Evolutionary conservation across 257 asterid genomes (phyloP), one percentile per base, ranked within the genome.

Genomic region (Penstemon newberryi): DNA sequence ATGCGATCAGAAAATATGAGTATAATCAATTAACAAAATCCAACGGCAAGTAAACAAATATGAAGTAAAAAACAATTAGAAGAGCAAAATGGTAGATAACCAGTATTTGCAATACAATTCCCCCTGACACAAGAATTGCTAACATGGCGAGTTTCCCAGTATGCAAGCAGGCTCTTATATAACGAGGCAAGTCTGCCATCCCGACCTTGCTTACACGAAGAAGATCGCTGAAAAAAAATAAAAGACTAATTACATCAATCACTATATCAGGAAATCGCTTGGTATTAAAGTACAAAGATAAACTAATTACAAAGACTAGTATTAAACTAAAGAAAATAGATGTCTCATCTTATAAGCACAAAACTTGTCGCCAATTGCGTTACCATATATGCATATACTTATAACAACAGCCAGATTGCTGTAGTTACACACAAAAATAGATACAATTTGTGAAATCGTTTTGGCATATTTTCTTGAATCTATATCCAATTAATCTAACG

Each of bases 41-140:
- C 39, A 46, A 39, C 11, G 59, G 46, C 46, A 69, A 67, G 55
- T 39, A 18, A 73, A 75, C 9, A 25, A 25, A 25, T 25, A 25
- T 25, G 1, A 57, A 65, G 40, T 41, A 40, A 8, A 63, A 73
- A 38, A 56, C 54, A 56, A 44, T 36, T 3, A 43, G 65, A 45
- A 41, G 60, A 54, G 44, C 50, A 75, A 65, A 53, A 25, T 37
- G 66, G 45, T 62, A 25, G 70, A 15, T 69, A 19, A 92, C 98
- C 89, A 92, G 87, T 77, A 92, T 88, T 73, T 92, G 98, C 80
- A 92, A 80, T 12, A 92, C 97, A 73, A 90, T 87, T 12, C 98
- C 98, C 66, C 87, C 91, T n/a, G 98, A 83, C 40, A 89, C 97
- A 64, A 92, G 85, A 78, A 92, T 85, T n/a, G 97, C 97, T 66